Evolutionary conservation across 2,329 filamentous ascomycete species (phyloP).

Genomic region (Ophiocordyceps robertsii): DNA sequence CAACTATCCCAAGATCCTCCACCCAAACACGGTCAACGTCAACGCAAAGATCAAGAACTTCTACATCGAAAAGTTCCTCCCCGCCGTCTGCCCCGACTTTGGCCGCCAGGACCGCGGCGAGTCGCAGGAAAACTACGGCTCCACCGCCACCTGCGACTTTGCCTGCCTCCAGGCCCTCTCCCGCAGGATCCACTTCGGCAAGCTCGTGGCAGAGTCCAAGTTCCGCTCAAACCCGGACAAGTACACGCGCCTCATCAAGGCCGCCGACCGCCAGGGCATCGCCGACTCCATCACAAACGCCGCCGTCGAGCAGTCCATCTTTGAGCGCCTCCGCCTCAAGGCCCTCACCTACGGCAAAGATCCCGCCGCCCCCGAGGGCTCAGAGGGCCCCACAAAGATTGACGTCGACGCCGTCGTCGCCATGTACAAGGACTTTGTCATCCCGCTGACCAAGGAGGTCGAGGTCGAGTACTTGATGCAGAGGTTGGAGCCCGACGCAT

Average conservation of each 20-base stretch:
- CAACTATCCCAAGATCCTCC: conserved; percentile 76
- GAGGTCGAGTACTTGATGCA: conserved; percentile 99
- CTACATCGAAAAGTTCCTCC: conserved; percentile 75
- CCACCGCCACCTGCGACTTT: conserved; percentile 82
- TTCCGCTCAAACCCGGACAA: conserved; percentile 70
- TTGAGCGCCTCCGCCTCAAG: conserved; percentile 77
- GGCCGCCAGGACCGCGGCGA: conserved; percentile 71
- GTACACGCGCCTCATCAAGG: conserved; percentile 73
- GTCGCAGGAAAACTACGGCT: conserved; percentile 88
- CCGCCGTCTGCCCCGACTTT: conserved; percentile 66
- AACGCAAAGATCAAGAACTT: conserved; percentile 76
- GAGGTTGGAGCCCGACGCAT: conserved; percentile 41
- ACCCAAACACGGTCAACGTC: conserved; percentile 80
- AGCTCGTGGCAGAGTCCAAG: conserved; percentile 95
- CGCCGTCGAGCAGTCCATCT: conserved; percentile 79
- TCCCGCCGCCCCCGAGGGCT: conserved; percentile 48
- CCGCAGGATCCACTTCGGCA: conserved; percentile 89
- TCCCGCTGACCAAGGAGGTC: conserved; percentile 93
- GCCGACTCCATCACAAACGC: conserved; percentile 82
- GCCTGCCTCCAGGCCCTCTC: conserved; percentile 80
- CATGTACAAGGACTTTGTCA: conserved; percentile 89
- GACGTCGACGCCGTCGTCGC: conserved; percentile 80
- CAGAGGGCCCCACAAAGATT: conserved; percentile 60
- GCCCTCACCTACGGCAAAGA: conserved; percentile 89
- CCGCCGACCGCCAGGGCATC: conserved; percentile 66